phyloP scores from a whole-genome alignment of 129 eudicot species.

The Chrysanthemum lavandulifolium region DNA sequence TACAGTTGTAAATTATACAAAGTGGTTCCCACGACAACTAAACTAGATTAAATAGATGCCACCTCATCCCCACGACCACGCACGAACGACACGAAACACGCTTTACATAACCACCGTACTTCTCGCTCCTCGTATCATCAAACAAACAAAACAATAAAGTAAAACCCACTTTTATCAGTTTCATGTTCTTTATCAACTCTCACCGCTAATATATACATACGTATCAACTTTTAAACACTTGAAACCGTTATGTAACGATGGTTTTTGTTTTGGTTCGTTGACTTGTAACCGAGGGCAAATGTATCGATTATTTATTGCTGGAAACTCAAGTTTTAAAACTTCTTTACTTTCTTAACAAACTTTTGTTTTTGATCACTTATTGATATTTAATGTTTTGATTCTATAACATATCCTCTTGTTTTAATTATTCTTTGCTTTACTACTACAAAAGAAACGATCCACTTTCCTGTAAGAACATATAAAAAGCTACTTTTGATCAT shows the following conservation, averaged over 20 bases:
- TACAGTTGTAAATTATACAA: constrained; percentile 27
- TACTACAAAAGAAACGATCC: constrained; percentile 8
- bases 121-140: not conserved
- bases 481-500: constrained; percentile 32
- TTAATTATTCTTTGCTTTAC: constrained; percentile 33
- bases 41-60: not conserved
- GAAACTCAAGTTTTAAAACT: constrained; percentile 28
- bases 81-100: constrained; percentile 29
- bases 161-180: not conserved
- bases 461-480: constrained; percentile 9
- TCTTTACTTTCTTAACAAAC: constrained; percentile 34
- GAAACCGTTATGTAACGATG: not conserved
- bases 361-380: not conserved
- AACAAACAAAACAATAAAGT: not conserved
- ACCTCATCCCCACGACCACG: constrained; percentile 32
- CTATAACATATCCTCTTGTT: not conserved
- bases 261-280: not conserved
- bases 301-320: constrained; percentile 17
- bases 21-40: constrained; percentile 9
- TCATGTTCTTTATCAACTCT: no score
- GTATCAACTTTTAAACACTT: not conserved
- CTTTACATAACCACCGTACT: not conserved
- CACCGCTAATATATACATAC: not conserved
- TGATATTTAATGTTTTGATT: not conserved
- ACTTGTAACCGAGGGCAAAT: constrained; percentile 28